Evolutionary conservation across 805 yeast species (phyloP).

Genomic region (Candida qinlingensis): DNA sequence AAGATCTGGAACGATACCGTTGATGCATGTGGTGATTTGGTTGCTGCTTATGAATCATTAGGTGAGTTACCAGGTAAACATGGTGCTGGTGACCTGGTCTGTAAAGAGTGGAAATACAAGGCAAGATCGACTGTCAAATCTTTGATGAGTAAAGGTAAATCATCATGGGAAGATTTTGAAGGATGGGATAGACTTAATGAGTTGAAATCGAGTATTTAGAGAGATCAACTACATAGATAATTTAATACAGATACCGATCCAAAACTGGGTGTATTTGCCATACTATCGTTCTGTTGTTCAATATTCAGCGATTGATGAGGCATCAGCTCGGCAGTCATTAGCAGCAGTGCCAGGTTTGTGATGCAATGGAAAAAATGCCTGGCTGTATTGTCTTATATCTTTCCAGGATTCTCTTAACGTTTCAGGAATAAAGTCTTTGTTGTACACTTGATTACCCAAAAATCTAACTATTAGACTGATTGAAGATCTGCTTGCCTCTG

Average conservation of each 20-base stretch:
- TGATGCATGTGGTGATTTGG: conserved; percentile 69
- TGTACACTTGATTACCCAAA: conserved; percentile 1
- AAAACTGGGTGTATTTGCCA: not conserved
- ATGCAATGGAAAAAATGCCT: not conserved
- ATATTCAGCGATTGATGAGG: not conserved
- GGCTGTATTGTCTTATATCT: not conserved
- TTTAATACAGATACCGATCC: too few relatives aligned
- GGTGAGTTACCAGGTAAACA: conserved; percentile 82
- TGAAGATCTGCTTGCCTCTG: conserved; percentile 24
- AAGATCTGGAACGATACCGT: conserved; percentile 72
- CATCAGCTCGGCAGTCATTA: not conserved
- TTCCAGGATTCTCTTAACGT: conserved; percentile 1
- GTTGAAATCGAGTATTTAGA: conserved; percentile 19
- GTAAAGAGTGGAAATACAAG: conserved; percentile 89
- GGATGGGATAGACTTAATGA: conserved; percentile 67
- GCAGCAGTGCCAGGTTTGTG: not conserved
- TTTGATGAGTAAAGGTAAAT: conserved; percentile 72
- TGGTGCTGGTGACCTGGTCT: conserved; percentile 78
- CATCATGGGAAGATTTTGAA: conserved; percentile 71
- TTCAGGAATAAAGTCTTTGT: not conserved
- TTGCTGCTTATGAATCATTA: conserved; percentile 78
- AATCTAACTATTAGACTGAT: conserved; percentile 12
- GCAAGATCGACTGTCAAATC: conserved; percentile 68
- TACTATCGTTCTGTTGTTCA: not conserved
- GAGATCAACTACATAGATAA: not conserved